Conservation (phyloP, 2,329 filamentous ascomycete species). For the Beauveria varroae region DNA sequence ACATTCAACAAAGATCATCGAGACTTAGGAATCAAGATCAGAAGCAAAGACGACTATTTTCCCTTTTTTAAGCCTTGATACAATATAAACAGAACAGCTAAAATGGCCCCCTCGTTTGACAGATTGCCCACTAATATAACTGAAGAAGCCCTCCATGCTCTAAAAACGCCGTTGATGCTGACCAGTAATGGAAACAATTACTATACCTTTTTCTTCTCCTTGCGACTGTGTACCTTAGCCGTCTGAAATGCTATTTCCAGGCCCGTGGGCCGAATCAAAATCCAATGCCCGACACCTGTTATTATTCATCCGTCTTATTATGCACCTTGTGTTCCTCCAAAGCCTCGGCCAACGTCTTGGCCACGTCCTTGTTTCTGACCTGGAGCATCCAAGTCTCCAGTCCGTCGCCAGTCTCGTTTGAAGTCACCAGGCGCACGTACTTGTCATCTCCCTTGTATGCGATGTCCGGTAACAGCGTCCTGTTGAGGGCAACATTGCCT, state of each 20-base stretch:
- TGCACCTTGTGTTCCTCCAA: constrained; percentile 48
- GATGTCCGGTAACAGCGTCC: constrained; percentile 51
- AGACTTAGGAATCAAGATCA: background rate
- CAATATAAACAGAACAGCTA: constrained; percentile 7
- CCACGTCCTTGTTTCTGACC: constrained; percentile 57
- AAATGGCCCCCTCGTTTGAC: background rate
- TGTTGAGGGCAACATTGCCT: constrained; percentile 68
- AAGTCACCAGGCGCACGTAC: constrained; percentile 51
- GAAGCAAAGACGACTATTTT: constrained; percentile 4
- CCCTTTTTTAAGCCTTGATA: background rate
- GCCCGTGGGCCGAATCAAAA: constrained; percentile 9
- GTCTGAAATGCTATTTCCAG: constrained; percentile 10
- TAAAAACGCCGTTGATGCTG: constrained; percentile 12
- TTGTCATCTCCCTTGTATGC: constrained; percentile 56
- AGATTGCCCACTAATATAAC: constrained; percentile 10
- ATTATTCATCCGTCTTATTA: constrained; percentile 43
- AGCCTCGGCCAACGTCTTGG: constrained; percentile 43
- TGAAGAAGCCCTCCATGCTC: constrained; percentile 5
- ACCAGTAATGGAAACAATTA: constrained; percentile 6
- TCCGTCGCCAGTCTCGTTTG: constrained; percentile 49
- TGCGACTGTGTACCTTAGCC: constrained; percentile 6
- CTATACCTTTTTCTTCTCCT: constrained; percentile 12
- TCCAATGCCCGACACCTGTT: background rate
- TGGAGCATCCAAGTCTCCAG: constrained; percentile 66
- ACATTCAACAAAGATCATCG: background rate